These are phyloP conservation scores for Alliaria petiolata DNA, from an alignment of 345 rosid genomes.

Conservation along the genomic window DNA sequence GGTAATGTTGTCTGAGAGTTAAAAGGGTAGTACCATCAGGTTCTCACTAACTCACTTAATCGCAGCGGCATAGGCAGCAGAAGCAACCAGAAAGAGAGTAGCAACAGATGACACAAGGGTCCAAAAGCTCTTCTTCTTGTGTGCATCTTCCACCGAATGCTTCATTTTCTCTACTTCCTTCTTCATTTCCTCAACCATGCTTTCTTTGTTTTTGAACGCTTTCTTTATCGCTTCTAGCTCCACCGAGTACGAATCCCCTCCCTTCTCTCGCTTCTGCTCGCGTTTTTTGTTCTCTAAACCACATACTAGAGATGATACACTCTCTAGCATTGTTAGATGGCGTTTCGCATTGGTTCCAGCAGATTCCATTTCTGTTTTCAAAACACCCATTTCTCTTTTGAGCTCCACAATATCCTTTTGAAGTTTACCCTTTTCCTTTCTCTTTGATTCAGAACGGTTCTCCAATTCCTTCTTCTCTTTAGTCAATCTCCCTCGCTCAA, in stretches of 20 bases:
- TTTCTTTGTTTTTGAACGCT: conserved; percentile 56
- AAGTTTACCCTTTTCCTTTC: conserved; percentile 42
- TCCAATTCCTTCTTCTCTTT: conserved; percentile 45
- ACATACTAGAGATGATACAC: conserved; percentile 43
- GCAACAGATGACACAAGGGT: conserved; percentile 67
- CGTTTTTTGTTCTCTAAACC: conserved; percentile 29
- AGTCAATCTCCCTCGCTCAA: conserved; percentile 37
- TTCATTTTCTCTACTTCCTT: conserved; percentile 48
- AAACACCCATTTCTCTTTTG: conserved; percentile 24
- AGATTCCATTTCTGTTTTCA: conserved; percentile 50
- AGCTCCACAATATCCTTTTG: conserved; percentile 49
- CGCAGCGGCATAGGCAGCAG: conserved; percentile 57
- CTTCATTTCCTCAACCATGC: conserved; percentile 53
- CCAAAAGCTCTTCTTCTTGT: conserved; percentile 63
- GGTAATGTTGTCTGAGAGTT: conserved; percentile 19
- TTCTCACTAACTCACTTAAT: conserved; percentile 51
- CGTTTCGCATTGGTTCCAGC: conserved; percentile 34
- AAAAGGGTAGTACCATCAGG: conserved; percentile 16
- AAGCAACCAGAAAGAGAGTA: conserved; percentile 61
- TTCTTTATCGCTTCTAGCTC: conserved; percentile 59
- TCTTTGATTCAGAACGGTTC: conserved; percentile 28
- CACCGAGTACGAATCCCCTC: conserved; percentile 32
- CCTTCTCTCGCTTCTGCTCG: conserved; percentile 33
- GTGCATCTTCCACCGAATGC: conserved; percentile 46
- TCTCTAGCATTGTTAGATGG: conserved; percentile 47